Base-by-base conservation (phyloP, 78 protist species). In the Dictyostelium firmibasis region DNA sequence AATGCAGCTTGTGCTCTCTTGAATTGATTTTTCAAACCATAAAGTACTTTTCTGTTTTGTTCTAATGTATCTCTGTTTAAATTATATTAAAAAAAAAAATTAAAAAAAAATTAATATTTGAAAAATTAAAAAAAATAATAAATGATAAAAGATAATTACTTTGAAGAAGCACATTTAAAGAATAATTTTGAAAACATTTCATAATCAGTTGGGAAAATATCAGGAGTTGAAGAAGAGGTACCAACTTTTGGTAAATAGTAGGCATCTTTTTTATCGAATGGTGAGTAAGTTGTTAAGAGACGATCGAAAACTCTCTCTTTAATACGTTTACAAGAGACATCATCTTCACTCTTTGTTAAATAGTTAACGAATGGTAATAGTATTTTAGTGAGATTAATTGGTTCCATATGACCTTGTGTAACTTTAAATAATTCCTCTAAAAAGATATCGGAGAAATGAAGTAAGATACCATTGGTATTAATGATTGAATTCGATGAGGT, bases 371-470 rank as follows among this genome's bases (percentile, higher is more conserved):
- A 89, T 78, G 94, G 94, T 43, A 89, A 62, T 23, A 89, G 14
- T 14, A 89, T n/a, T 64, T 64, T 76, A 18, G 47, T 79, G 9
- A 88, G n/a, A 33, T 60, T 23, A 9, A 47, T 7, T 23, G 86
- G 44, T n/a, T 74, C 83, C 31, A 88, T 29, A n/a, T 53, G 23
- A n/a, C 93, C 93, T 23, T 75, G 47, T 4, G 86, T 38, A 2
- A 76, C 69, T 27, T 57, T 29, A n/a, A 77, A 75, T 25, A 88
- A 50, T 7, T 88, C 93, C 13, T 77, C 93, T 82, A 88, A 75
- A 76, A 64, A 88, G 85, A 88, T 44, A 88, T 88, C 93, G 8
- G 93, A 60, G 25, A 88, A n/a, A 35, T 88, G 93, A 20, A 88
- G 44, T 23, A 88, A 35, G 20, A 88, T 38, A 41, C 93, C 93